Base-by-base conservation (phyloP, 2,329 filamentous ascomycete genomes). In the Colletotrichum sp. region DNA sequence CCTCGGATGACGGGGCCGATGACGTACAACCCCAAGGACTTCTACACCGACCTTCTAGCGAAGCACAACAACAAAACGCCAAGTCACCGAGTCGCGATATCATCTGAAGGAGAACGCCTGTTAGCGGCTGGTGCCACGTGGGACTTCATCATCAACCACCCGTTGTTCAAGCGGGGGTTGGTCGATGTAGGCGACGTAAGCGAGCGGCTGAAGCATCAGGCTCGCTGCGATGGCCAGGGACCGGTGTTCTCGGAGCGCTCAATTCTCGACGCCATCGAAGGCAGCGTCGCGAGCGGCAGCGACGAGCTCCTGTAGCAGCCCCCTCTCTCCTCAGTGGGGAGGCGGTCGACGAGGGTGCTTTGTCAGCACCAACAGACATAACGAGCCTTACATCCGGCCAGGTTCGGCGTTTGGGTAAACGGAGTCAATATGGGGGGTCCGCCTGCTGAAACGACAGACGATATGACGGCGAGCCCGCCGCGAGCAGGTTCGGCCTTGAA, bases 131-230 rank as follows among this genome's bases (percentile, higher is more conserved):
- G 93, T 21, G 94, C 95, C 3, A 94, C 96, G 0, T 99, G 96
- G 96, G 96, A 98, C 80, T 88, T 96, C 70, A 97, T 99, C 76
- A 94, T 98, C 81, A 89, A 88, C 69, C 95, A 98, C 83, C 92
- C 94, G 8, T 85, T 96, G 10, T 98, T 94, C 83, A 92, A 93
- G 82, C 90, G 91, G 63, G 95, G 96, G 0, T 87, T 95, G 24
- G 93, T 98, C 30, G 95, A 99, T 83, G 92, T 98, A 15, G 93
- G 90, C 48, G 91, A 94, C 82, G 94, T 98, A 36, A 96, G 94
- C 82, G 94, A 97, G 81, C 89, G 92, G 15, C 87, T 99, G 69
- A 96, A 95, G 86, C 88, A 90, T 21, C 87, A 91, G 80, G 94
- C 95, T 21, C 92, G 93, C 80, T 98, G 96, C 82, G 94, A 98